Conservation (phyloP, 2,329 filamentous ascomycete species). For the Claviceps africana region DNA sequence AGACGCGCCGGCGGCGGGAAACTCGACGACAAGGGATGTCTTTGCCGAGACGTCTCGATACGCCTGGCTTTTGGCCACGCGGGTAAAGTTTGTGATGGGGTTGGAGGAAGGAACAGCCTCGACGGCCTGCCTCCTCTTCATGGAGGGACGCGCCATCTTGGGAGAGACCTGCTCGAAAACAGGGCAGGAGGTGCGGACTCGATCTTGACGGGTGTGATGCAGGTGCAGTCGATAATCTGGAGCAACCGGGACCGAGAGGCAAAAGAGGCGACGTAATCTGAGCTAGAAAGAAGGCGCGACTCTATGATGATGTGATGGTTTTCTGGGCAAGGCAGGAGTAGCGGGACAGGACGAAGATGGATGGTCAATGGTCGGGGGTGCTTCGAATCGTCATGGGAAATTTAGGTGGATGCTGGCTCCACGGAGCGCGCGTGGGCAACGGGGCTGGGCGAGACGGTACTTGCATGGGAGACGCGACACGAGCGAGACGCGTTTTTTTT, state of each 20-base stretch:
- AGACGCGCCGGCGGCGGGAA: conserved; percentile 12
- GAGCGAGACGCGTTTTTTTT: not conserved
- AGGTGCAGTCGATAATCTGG: not conserved
- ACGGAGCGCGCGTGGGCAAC: not conserved
- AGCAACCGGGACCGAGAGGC: not conserved
- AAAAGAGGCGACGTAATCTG: not conserved
- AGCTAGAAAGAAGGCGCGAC: not conserved
- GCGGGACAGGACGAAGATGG: not conserved
- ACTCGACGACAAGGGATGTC: conserved; percentile 17
- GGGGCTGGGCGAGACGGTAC: not conserved
- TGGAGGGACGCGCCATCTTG: conserved; percentile 5
- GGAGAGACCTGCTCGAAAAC: not conserved
- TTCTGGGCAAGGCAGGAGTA: not conserved
- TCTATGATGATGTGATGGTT: not conserved
- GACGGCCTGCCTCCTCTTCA: conserved; percentile 7
- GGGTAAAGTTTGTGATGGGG: conserved; percentile 30
- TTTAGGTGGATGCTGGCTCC: not conserved
- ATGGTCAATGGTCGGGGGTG: too few relatives aligned
- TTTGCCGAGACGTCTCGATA: conserved; percentile 18
- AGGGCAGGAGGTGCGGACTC: not conserved
- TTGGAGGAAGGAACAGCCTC: conserved; percentile 9
- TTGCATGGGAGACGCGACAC: not conserved
- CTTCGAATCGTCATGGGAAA: too few relatives aligned
- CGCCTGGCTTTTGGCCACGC: conserved; percentile 29
- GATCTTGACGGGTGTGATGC: not conserved